Evolutionary conservation across 768 basidiomycete genomes (phyloP).

Genomic region (Lyophyllum semitale): DNA sequence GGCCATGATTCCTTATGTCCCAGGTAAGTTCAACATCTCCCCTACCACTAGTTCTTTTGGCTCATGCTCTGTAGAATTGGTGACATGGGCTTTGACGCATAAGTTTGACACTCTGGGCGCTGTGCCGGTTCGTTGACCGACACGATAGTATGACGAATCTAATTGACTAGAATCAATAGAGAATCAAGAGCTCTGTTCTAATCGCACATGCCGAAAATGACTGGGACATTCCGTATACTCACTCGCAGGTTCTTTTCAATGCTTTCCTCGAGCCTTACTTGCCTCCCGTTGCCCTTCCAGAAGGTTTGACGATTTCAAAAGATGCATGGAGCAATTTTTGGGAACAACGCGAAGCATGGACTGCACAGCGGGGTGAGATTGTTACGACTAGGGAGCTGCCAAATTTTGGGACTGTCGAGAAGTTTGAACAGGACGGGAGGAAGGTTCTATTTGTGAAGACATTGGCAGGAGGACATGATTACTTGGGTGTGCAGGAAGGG

Average conservation of each 20-base stretch:
- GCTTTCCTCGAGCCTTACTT: slow-evolving; percentile 67
- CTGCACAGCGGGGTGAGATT: slow-evolving; percentile 40
- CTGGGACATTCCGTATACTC: slow-evolving; percentile 73
- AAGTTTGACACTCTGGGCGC: slow-evolving; percentile 64
- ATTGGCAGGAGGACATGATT: slow-evolving; percentile 62
- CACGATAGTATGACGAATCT: neutral
- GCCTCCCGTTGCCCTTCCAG: slow-evolving; percentile 40
- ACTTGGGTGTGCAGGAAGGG: slow-evolving; percentile 67
- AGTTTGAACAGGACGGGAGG: slow-evolving; percentile 46
- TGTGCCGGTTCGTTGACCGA: slow-evolving; percentile 51
- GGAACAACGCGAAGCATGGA: slow-evolving; percentile 41
- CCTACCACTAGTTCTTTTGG: neutral
- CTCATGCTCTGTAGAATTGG: slow-evolving; percentile 25
- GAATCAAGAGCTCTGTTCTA: slow-evolving; percentile 66
- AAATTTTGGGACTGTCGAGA: slow-evolving; percentile 60
- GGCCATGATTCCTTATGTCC: slow-evolving; percentile 59
- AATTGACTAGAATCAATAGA: slow-evolving; percentile 35
- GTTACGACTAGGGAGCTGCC: slow-evolving; percentile 47
- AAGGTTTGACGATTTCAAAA: slow-evolving; percentile 22
- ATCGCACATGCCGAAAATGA: slow-evolving; percentile 82
- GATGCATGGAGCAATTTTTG: slow-evolving; percentile 49
- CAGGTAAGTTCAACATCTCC: slow-evolving; percentile 45
- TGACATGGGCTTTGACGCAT: slow-evolving; percentile 42
- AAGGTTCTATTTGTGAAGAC: slow-evolving; percentile 64
- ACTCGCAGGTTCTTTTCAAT: slow-evolving; percentile 75